A percentile compares a stretch with the other conserved stretches of the same genome.
Evolutionary conservation across 257 asterid species (phyloP).

Genomic region (Nicotiana otophora): DNA sequence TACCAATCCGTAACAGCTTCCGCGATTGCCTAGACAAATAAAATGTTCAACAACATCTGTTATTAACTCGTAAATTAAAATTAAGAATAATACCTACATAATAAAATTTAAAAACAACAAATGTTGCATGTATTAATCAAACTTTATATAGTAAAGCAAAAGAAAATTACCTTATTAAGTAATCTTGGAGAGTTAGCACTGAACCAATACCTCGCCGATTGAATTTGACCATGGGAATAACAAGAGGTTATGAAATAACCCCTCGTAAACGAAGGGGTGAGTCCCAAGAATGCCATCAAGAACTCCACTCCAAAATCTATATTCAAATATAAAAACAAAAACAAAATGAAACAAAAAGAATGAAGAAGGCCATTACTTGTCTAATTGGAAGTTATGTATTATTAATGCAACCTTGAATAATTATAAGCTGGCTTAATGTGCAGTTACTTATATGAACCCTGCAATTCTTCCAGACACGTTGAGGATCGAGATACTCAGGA

Average conservation of each 20-base stretch:
- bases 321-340: too few relatives aligned
- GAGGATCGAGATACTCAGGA: background rate
- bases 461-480: background rate
- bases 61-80: background rate
- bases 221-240: background rate
- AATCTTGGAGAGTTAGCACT: background rate
- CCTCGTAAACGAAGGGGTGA: background rate
- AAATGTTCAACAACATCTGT: background rate
- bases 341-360: background rate
- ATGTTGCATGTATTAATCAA: background rate
- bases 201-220: background rate
- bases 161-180: background rate
- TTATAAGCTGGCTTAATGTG: background rate
- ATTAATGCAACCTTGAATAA: background rate
- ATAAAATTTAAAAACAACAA: background rate
- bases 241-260: background rate
- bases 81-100: background rate
- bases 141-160: background rate
- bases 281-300: background rate
- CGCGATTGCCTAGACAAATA: background rate
- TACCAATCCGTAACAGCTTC: background rate
- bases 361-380: background rate
- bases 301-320: background rate
- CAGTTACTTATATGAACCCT: background rate
- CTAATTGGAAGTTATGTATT: background rate